Base-by-base conservation (phyloP, 2,329 filamentous ascomycete species). In the Corinectria fuckeliana region DNA sequence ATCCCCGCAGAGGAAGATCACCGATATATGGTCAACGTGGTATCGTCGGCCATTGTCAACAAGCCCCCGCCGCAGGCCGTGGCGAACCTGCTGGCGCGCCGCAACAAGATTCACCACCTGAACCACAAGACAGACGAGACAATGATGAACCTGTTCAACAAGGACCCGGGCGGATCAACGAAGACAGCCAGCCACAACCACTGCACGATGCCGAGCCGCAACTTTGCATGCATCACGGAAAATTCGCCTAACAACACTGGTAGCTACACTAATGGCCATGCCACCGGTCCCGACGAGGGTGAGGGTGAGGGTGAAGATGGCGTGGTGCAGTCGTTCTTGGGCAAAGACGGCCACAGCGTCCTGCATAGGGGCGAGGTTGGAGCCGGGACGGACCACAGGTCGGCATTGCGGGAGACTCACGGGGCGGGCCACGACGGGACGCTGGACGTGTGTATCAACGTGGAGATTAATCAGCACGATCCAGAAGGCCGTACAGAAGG, bases 21-120 rank as follows among this genome's bases (percentile, higher is more conserved):
- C 73, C 87, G 95, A 56, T 98, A 98, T 76, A 98, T 99, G 88
- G 90, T 89, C 50, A 99, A 99, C 71, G 85, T 99, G 18, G 85
- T 98, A 52, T 96, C 93, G 5, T 97, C 93, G 1, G 93, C 93
- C 28, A 98, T 99, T 70, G 93, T 96, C 66, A 97, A 99, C 74
- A 94, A 94, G 69, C 95, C 95, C 2, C 92, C 93, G 13, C 92
- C 94, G 1, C 87, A 90, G 74, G 93, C 78, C 68, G 90, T 99
- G 71, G 93, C 93, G 10, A 96, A 99, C 75, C 86, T 97, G 47
- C 84, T 99, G 53, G 94, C 96, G 58, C 89, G 90, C 72, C 86
- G 95, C 60, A 98, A 98, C 81, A 97, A 88, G 77, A 85, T 90
- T 49, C 88, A 91, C 69, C 88, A 90, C 65, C 77, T 91, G 48